These are phyloP conservation scores for Mycocentrospora acerina DNA, from an alignment of 2,329 filamentous ascomycete genomes.

Conservation along the genomic window DNA sequence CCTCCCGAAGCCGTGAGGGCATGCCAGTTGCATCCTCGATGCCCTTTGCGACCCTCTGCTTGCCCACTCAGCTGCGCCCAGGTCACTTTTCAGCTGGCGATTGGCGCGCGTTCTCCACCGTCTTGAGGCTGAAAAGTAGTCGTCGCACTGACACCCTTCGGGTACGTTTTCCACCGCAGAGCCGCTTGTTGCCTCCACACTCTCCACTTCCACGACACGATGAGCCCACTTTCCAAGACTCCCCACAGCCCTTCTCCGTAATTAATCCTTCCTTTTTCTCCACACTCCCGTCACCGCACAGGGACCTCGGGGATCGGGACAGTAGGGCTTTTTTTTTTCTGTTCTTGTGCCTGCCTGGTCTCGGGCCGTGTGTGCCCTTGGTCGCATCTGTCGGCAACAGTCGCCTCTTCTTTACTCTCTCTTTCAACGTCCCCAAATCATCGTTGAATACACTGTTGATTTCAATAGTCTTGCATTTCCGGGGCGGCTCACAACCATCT, in stretches of 20 bases:
- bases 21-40: constrained; percentile 1
- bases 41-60: constrained; percentile 9
- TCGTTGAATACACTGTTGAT: constrained; percentile 1
- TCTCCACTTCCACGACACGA: constrained; percentile 15
- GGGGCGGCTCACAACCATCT: neutral
- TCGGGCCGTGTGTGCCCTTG: constrained; percentile 16
- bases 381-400: constrained; percentile 12
- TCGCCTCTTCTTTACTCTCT: neutral
- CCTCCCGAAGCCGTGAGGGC: neutral
- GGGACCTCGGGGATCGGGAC: constrained; percentile 5
- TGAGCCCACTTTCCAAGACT: constrained; percentile 13
- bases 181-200: constrained; percentile 24
- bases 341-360: constrained; percentile 15
- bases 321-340: constrained; percentile 15
- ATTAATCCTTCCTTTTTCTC: constrained; percentile 13
- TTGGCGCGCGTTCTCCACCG: constrained; percentile 38
- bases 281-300: constrained; percentile 1
- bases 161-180: constrained; percentile 42
- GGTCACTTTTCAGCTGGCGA: constrained; percentile 27
- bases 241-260: constrained; percentile 12
- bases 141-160: constrained; percentile 39
- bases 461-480: neutral
- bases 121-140: constrained; percentile 40
- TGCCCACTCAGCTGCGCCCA: constrained; percentile 21
- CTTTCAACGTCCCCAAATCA: neutral